These are phyloP conservation scores for Lecanoromycetidae sp. DNA, from an alignment of 2,329 filamentous ascomycete species.

Conservation along the genomic window DNA sequence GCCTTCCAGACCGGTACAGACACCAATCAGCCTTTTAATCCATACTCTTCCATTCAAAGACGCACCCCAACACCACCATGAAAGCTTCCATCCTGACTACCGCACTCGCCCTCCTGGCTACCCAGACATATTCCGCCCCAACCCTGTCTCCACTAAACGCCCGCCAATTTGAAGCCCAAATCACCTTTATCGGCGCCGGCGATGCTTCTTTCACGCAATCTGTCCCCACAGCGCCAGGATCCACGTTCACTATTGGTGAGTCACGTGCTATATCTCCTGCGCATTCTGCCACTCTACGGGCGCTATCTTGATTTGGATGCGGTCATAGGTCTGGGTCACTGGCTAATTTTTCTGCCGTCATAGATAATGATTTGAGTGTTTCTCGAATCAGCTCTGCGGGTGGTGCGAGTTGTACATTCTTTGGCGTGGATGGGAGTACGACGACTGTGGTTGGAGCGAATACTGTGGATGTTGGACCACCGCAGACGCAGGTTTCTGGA, in stretches of 20 bases:
- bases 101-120: slow-evolving; percentile 2
- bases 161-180: slow-evolving; percentile 2
- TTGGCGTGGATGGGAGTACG: slow-evolving; percentile 20
- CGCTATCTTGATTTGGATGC: neutral
- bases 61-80: too few species aligned
- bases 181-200: slow-evolving; percentile 10
- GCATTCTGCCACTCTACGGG: neutral
- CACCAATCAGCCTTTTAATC: too few species aligned
- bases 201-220: neutral
- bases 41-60: too few species aligned
- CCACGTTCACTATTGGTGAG: slow-evolving; percentile 9
- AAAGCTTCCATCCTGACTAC: slow-evolving; percentile 5
- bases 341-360: neutral
- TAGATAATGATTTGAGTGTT: slow-evolving; percentile 20
- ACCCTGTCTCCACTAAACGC: neutral
- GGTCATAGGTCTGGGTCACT: too few species aligned
- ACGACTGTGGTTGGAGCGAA: slow-evolving; percentile 19
- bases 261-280: neutral
- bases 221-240: neutral
- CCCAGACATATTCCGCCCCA: neutral
- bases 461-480: slow-evolving; percentile 23
- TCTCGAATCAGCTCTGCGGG: slow-evolving; percentile 19
- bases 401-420: slow-evolving; percentile 21
- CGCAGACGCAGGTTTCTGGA: slow-evolving; percentile 21
- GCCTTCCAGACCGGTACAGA: too few species aligned